These are phyloP conservation scores for Zymoseptoria tritici DNA, from an alignment of 2,329 filamentous ascomycete species.

Conservation along the genomic window DNA sequence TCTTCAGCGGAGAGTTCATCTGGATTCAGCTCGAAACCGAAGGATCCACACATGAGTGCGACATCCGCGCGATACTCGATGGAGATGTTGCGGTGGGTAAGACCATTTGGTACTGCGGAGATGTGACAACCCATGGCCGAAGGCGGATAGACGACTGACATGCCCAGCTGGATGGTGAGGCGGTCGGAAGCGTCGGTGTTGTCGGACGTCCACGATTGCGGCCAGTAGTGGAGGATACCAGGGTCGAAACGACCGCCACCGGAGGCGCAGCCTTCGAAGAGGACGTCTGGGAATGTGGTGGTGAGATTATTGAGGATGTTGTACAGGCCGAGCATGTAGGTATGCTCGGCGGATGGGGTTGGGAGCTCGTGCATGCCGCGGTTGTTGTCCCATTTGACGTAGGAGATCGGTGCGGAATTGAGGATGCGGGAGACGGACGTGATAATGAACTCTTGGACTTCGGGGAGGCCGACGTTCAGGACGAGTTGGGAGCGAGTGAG, in stretches of 20 bases:
- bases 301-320: constrained; percentile 55
- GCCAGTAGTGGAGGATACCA: constrained; percentile 57
- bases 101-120: constrained; percentile 52
- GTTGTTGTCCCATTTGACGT: constrained; percentile 65
- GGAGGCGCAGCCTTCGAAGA: constrained; percentile 60
- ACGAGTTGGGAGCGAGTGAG: constrained; percentile 53
- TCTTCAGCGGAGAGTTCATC: constrained; percentile 46
- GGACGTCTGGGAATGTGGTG: constrained; percentile 51
- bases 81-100: constrained; percentile 49
- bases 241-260: constrained; percentile 59
- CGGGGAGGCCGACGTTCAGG: constrained; percentile 52
- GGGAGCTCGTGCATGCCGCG: constrained; percentile 55
- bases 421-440: constrained; percentile 48
- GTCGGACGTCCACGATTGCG: constrained; percentile 59
- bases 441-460: constrained; percentile 59
- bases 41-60: constrained; percentile 61
- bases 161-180: constrained; percentile 57
- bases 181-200: constrained; percentile 57
- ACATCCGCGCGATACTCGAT: constrained; percentile 57
- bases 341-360: constrained; percentile 47
- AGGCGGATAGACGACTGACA: constrained; percentile 54
- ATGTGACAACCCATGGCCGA: constrained; percentile 61
- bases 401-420: constrained; percentile 47
- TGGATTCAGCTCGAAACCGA: constrained; percentile 58
- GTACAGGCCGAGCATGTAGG: constrained; percentile 59